Base-by-base conservation (phyloP, 2,329 filamentous ascomycete genomes). In the Phaeosphaeriaceae sp. region DNA sequence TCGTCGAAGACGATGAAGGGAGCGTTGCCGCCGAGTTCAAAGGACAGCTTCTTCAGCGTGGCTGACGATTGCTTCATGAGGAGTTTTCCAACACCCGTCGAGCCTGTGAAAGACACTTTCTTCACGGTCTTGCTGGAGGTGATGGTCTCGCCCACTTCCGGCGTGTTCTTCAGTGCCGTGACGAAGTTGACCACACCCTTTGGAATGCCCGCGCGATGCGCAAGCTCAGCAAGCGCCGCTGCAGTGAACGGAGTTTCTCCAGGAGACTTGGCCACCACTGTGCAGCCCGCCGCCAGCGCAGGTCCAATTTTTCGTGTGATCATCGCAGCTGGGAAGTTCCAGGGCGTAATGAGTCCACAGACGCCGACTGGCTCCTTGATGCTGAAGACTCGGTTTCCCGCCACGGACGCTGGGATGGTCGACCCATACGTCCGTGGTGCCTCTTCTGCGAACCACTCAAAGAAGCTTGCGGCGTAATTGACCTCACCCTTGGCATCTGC, bases 1-100 rank as follows among this genome's bases (percentile, higher is more conserved):
- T 98, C 94, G 72, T 98, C 93, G 73, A 98, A 98, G 33, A 98
- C 92, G 66, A 98, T 97, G 76, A 97, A 96, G 1, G 94, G 94
- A 0, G 94, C 91, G 76, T 98, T 98, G 48, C 94, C 95, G 54
- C 94, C 94, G 1, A 98, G 89, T 76, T 98, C 94, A 76, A 97
- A 91, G 0, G 91, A 95, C 1, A 91, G 82, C 74, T 91, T 91
- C 85, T 98, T 98, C 25, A 92, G 81, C 0, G 93, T 97, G 42
- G 86, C 85, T 0, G 93, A 87, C 11, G 90, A 89, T 79, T 97
- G 93, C 81, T 91, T 91, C 93, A 97, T 97, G 54, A 99, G 86
- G 80, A 97, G 79, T 66, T 85, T 88, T 22, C 87, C 87, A 3
- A 89, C 87, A 46, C 82, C 82, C 0, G 87, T 89, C 33, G 83